Conservation (phyloP, 257 asterid species). For the Solanum acaule region DNA sequence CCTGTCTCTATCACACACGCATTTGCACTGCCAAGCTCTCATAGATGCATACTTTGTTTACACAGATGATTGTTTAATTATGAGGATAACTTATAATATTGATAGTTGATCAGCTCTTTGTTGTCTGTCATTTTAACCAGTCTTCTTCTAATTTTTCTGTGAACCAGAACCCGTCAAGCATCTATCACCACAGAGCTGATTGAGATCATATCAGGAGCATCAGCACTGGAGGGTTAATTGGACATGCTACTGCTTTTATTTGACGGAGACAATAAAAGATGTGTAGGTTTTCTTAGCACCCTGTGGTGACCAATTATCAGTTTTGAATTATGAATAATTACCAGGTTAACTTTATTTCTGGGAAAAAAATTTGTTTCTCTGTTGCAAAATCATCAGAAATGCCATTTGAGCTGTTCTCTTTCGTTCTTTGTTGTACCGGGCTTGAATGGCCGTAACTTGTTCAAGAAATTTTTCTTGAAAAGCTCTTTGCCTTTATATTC, state of each 20-base stretch:
- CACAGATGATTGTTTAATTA: not conserved
- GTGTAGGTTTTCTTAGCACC: slow-evolving; percentile 7
- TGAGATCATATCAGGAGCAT: slow-evolving; percentile 96
- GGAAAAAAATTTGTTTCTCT: not conserved
- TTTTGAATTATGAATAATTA: not conserved
- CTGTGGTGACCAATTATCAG: slow-evolving; percentile 1
- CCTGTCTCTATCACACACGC: not conserved
- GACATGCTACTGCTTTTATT: not conserved
- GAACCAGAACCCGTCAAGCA: slow-evolving; percentile 91
- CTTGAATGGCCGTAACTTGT: not conserved
- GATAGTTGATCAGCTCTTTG: not conserved
- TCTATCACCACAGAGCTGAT: slow-evolving; percentile 82
- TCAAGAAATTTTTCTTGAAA: not conserved
- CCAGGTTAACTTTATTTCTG: not conserved
- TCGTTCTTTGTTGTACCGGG: not conserved
- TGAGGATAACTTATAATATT: not conserved
- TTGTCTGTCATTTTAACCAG: not conserved
- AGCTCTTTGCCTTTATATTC: not conserved
- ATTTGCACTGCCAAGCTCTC: not conserved
- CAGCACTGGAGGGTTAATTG: slow-evolving; percentile 62
- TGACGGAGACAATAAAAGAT: slow-evolving; percentile 39
- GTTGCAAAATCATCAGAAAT: not conserved
- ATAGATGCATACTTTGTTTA: not conserved
- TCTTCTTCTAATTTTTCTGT: not conserved
- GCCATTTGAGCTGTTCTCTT: not conserved